Evolutionary conservation across 2,329 filamentous ascomycete species (phyloP), one percentile per base, ranked within the genome.

Genomic region (Penicillium palitans): DNA sequence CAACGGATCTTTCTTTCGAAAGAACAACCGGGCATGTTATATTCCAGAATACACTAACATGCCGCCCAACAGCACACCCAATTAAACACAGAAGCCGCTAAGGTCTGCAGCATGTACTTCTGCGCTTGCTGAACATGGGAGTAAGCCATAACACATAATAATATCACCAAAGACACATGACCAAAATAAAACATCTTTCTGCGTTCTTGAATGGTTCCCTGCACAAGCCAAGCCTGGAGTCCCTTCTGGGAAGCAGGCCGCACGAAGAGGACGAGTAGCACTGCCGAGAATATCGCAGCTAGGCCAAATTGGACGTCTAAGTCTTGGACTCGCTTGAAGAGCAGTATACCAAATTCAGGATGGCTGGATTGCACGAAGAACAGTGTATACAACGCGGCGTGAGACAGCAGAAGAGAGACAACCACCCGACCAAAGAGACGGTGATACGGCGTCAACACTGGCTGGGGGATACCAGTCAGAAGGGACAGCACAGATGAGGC

Each of bases 291-390:
- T 29, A 85, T 73, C 17, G 77, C 82, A 44, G 77, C 60, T 33
- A 87, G 59, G 1, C 85, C 85, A 57, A 81, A 80, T 50, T 86
- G 78, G 27, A 87, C 83, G 64, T 87, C 84, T n/a, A 72, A 68
- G 55, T 86, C 81, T 37, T 76, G 76, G 57, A 87, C 73, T 17
- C 85, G 81, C 62, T 83, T 83, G 15, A 70, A 68, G 13, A 87
- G 73, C 37, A 86, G 65, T 0, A 64, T 68, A 10, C 72, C 62
- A 33, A 70, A 76, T 1, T 68, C 69, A 1, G 74, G 74, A 52
- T 75, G 65, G 17, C 72, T 74, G 2, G 78, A 77, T 55, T 79
- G 76, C 57, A 82, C 66, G 68, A 85, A 88, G 72, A 86, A 86
- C 51, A 80, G 77, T 25, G 86, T 61, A 62, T 87, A 88, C 59